Evolutionary conservation across 352 stramenopile species (phyloP).

Genomic region (Blastocystis sp.): DNA sequence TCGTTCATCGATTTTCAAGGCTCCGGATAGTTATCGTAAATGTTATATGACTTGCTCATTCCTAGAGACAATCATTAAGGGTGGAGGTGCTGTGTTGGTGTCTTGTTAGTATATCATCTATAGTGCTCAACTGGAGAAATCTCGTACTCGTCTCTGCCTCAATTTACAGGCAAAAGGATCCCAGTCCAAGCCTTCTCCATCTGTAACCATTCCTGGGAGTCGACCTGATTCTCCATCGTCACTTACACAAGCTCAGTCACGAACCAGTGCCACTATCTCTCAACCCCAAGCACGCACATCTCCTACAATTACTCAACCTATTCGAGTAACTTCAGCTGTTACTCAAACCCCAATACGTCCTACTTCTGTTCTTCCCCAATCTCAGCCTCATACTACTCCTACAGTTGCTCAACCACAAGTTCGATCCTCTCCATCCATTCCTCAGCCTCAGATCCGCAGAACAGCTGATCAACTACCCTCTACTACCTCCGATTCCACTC

Average conservation of each 20-base stretch:
- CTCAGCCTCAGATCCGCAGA: not conserved
- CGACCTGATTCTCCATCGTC: not conserved
- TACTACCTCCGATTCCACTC: too few relatives aligned
- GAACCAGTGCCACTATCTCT: not conserved
- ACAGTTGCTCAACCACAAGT: not conserved
- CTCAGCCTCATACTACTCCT: not conserved
- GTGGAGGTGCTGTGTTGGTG: not conserved
- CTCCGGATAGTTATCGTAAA: not conserved
- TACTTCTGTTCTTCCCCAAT: not conserved
- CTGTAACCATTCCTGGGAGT: not conserved
- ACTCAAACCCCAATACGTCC: not conserved
- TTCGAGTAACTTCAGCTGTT: not conserved
- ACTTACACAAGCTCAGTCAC: too few relatives aligned
- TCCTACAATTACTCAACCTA: not conserved
- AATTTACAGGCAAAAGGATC: not conserved
- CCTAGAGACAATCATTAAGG: constrained; percentile 1
- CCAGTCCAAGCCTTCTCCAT: not conserved
- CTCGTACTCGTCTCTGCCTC: not conserved
- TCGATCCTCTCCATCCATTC: not conserved
- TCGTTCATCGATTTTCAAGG: not conserved
- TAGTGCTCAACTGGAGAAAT: constrained; percentile 55
- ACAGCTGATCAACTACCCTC: not conserved
- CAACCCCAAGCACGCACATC: not conserved
- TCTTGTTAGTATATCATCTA: not conserved
- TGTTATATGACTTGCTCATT: not conserved